Conservation (phyloP, 176 grass and related monocot species). For the bread wheat (Triticum aestivum) region IWGSC_CS_RefSeq_v2.1 NC_057812.1:509171630-509172129, state of each 20-base stretch:
- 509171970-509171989: neutral
- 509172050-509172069: slow-evolving; percentile 15
- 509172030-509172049: neutral
- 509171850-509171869: slow-evolving; percentile 12
- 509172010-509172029: slow-evolving; percentile 1
- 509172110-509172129: neutral
- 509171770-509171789: slow-evolving; percentile 63
- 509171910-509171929: slow-evolving; percentile 30
- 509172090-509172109: neutral
- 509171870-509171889: slow-evolving; percentile 17
- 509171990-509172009: slow-evolving; percentile 22
- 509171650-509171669: slow-evolving; percentile 41
- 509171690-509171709: slow-evolving; percentile 40
- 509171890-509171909: slow-evolving; percentile 31
- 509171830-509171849: neutral
- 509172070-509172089: slow-evolving; percentile 4
- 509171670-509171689: slow-evolving; percentile 46
- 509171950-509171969: slow-evolving; percentile 12
- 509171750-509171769: slow-evolving; percentile 61
- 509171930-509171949: neutral
- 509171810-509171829: slow-evolving; percentile 5
- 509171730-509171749: slow-evolving; percentile 55
- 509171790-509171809: slow-evolving; percentile 33
- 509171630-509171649: slow-evolving; percentile 10
- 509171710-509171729: slow-evolving; percentile 32